Conservation (phyloP, 116 monocot genomes). For the Papilionanthe hybrid region DNA sequence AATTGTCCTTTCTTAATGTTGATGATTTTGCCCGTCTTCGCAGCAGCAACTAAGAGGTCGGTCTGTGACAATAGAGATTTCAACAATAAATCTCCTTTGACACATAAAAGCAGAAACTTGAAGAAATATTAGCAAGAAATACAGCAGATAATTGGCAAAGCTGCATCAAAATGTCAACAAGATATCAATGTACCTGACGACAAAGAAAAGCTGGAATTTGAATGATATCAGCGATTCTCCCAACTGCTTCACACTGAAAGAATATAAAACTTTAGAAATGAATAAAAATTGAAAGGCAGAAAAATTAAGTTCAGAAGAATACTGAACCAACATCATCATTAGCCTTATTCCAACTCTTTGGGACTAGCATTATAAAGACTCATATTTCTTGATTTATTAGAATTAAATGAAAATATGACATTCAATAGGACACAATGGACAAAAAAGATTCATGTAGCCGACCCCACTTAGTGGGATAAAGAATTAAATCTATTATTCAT, state of each 20-base stretch:
- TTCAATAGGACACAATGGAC: too few species aligned
- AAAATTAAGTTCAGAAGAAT: background rate
- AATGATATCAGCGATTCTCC: constrained; percentile 84
- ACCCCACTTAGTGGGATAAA: too few species aligned
- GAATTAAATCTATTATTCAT: too few species aligned
- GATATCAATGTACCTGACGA: constrained; percentile 37
- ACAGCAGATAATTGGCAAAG: background rate
- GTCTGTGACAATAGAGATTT: constrained; percentile 31
- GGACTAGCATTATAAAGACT: too few species aligned
- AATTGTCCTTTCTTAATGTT: constrained; percentile 69
- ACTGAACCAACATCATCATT: background rate
- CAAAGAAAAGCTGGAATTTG: constrained; percentile 69
- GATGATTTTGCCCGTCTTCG: constrained; percentile 58
- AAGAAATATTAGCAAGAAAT: background rate
- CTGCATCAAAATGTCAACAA: background rate
- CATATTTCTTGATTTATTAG: too few species aligned
- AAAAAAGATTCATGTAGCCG: too few species aligned
- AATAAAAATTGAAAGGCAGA: background rate
- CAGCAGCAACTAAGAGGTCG: constrained; percentile 56
- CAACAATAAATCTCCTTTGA: background rate
- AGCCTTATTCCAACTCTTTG: background rate
- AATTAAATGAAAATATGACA: too few species aligned
- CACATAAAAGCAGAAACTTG: background rate
- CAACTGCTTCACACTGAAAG: constrained; percentile 89
- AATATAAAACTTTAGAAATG: constrained; percentile 4